Evolutionary conservation across 768 basidiomycete genomes (phyloP).

Genomic region (Leucosporidium yakuticum): DNA sequence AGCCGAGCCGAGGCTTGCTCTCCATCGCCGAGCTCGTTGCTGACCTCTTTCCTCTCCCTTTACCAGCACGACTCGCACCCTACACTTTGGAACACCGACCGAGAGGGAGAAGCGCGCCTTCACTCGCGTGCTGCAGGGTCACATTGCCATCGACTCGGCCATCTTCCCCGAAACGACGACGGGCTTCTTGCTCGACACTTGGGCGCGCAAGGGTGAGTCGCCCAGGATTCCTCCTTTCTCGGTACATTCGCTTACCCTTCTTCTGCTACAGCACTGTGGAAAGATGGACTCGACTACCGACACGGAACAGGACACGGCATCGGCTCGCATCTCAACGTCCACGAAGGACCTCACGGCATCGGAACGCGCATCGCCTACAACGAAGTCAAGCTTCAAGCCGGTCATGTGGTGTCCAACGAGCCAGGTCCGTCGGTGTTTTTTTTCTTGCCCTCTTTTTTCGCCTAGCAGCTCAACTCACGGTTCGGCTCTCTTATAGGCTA

Average conservation of each 20-base stretch:
- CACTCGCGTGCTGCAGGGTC: conserved; percentile 72
- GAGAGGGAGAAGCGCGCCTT: conserved; percentile 78
- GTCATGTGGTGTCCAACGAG: conserved; percentile 81
- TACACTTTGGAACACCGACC: conserved; percentile 85
- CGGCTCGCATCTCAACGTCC: conserved; percentile 83
- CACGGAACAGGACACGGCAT: conserved; percentile 84
- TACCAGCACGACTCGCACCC: conserved; percentile 19
- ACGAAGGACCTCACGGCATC: conserved; percentile 69
- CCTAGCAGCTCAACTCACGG: conserved; percentile 1
- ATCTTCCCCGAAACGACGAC: conserved; percentile 62
- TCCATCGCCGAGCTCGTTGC: background rate
- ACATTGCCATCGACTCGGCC: conserved; percentile 79
- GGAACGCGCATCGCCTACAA: conserved; percentile 45
- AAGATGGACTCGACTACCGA: conserved; percentile 38
- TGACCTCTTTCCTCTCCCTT: background rate
- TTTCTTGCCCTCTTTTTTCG: background rate
- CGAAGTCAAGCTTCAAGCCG: conserved; percentile 55
- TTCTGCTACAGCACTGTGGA: background rate
- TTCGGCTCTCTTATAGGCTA: conserved; percentile 27
- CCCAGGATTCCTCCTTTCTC: no score
- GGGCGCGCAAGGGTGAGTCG: conserved; percentile 52
- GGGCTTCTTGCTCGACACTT: conserved; percentile 55
- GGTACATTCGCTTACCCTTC: no score
- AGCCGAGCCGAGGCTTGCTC: background rate
- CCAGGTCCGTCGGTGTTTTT: conserved; percentile 9